These are phyloP conservation scores for Adiantum capillusveneris DNA, from an alignment of 75 land plant species.

Conservation along the genomic window DNA sequence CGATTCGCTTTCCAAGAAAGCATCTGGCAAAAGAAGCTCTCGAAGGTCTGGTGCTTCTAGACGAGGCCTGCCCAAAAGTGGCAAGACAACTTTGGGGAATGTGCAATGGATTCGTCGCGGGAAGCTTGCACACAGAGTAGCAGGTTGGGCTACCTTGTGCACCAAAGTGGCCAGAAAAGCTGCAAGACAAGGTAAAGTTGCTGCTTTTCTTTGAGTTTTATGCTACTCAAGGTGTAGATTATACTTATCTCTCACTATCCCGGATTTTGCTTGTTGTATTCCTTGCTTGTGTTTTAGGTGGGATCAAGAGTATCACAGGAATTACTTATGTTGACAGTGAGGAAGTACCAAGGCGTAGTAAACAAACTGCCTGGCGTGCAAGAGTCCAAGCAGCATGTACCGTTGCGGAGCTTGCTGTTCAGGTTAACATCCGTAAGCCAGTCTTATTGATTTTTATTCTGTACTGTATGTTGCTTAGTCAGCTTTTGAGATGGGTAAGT, in stretches of 20 bases:
- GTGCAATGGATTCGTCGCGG: conserved; percentile 92
- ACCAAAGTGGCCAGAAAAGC: conserved; percentile 30
- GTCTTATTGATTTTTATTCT: not conserved
- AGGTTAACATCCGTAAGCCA: conserved; percentile 45
- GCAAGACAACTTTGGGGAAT: conserved; percentile 5
- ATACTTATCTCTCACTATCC: not conserved
- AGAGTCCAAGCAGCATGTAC: conserved; percentile 48
- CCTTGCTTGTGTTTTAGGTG: conserved; percentile 42
- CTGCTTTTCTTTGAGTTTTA: no score
- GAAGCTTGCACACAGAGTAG: conserved; percentile 43
- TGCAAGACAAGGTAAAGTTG: conserved; percentile 93
- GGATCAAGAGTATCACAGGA: conserved; percentile 48
- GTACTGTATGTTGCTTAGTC: not conserved
- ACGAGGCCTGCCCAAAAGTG: conserved; percentile 10
- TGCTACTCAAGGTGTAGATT: no score
- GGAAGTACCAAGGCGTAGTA: conserved; percentile 58
- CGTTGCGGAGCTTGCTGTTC: conserved; percentile 60
- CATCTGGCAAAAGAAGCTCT: conserved; percentile 23
- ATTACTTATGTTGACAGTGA: conserved; percentile 59
- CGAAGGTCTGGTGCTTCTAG: conserved; percentile 17
- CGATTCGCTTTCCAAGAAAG: conserved; percentile 15
- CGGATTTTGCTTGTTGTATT: not conserved
- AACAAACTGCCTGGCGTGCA: conserved; percentile 64
- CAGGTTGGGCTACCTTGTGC: conserved; percentile 73
- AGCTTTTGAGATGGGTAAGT: not conserved